Percentiles rank a stretch among this genome's conserved stretches.
Conservation (phyloP, 2,329 filamentous ascomycete genomes). For the Bisporella sp. region DNA sequence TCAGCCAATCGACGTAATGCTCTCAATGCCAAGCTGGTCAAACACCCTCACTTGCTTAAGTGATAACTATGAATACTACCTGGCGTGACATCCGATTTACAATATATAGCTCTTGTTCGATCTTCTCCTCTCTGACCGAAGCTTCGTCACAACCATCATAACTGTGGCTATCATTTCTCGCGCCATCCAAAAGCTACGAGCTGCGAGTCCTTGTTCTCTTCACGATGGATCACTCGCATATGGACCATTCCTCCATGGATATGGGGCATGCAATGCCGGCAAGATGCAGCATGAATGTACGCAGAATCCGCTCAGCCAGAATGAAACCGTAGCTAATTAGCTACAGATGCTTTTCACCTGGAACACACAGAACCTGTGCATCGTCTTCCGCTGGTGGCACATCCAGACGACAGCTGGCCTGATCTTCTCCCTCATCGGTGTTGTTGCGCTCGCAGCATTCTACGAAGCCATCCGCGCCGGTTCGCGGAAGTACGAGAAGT, state of each 20-base stretch:
- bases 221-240: conserved; percentile 23
- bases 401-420: conserved; percentile 68
- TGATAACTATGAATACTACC: no score
- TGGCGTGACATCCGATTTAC: no score
- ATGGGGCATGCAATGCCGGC: conserved; percentile 40
- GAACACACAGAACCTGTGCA: conserved; percentile 89
- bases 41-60: no score
- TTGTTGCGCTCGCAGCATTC: conserved; percentile 78
- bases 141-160: no score
- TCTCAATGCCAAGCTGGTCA: no score
- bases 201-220: no score
- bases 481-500: conserved; percentile 69
- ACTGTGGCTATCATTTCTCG: no score
- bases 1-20: no score
- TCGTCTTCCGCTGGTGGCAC: conserved; percentile 91
- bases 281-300: conserved; percentile 86
- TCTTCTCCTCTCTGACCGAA: no score
- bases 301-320: conserved; percentile 22
- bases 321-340: background rate
- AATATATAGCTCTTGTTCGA: no score
- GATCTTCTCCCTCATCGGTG: conserved; percentile 72
- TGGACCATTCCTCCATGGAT: conserved; percentile 45
- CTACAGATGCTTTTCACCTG: conserved; percentile 95
- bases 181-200: no score
- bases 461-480: conserved; percentile 83